phyloP scores from a whole-genome alignment of 2,329 filamentous ascomycete species.

The Tolypocladium endophyticum region DNA sequence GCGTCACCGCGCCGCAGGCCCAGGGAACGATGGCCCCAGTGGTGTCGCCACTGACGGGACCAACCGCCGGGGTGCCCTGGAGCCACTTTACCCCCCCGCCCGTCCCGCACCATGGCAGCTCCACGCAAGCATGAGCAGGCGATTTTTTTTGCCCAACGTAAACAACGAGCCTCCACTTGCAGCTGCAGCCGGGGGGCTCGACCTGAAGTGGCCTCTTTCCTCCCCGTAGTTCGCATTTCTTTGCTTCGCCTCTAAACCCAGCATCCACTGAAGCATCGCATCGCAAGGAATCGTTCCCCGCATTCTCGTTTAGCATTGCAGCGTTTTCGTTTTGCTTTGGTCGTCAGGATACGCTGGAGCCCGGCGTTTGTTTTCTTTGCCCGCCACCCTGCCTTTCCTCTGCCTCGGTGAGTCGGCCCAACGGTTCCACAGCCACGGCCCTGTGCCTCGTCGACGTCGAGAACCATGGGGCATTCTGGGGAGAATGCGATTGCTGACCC shows the following conservation, averaged over 20 bases:
- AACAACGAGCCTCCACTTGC: neutral
- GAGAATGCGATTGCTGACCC: constrained; percentile 2
- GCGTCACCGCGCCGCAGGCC: neutral
- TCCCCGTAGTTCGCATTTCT: neutral
- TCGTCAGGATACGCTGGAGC: constrained; percentile 13
- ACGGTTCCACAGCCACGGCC: neutral
- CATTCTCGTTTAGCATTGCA: constrained; percentile 6
- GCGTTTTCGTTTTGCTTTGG: constrained; percentile 6
- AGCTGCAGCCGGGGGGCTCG: neutral
- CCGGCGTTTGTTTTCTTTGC: constrained; percentile 16
- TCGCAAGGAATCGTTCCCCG: neutral
- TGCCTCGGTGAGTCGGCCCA: constrained; percentile 1
- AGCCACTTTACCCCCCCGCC: neutral
- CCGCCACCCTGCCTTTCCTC: constrained; percentile 1
- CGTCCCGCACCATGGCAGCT: neutral
- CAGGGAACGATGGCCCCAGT: neutral
- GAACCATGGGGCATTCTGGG: no score
- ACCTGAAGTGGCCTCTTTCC: neutral
- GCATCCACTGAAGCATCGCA: neutral
- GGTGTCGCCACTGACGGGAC: neutral
- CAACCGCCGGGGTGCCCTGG: neutral
- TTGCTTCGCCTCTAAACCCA: neutral
- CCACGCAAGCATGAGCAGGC: neutral
- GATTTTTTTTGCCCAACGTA: neutral
- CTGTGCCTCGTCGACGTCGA: neutral